Percentiles rank a stretch among this genome's conserved stretches.
Evolutionary conservation across 176 grass and related monocot genomes (phyloP).

Genomic region (Ananas comosus): DNA sequence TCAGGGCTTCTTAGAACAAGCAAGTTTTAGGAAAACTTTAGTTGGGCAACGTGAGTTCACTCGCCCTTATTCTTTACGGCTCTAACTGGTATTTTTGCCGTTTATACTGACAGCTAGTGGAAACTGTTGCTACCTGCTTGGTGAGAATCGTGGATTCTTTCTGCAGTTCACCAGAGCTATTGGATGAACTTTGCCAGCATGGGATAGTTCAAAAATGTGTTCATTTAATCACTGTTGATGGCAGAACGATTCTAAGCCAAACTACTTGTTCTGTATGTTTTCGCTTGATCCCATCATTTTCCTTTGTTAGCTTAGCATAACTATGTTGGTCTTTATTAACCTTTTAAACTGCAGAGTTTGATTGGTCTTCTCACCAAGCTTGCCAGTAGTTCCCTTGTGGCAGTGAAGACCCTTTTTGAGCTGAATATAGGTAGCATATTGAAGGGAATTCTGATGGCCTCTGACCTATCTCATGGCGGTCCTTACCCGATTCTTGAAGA

Average conservation of each 20-base stretch:
- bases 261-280: conserved; percentile 62
- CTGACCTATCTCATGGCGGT: conserved; percentile 60
- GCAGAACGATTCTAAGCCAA: conserved; percentile 39
- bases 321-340: conserved; percentile 14
- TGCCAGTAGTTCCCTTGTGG: conserved; percentile 63
- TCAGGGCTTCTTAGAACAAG: no score
- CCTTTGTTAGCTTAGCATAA: not conserved
- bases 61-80: no score
- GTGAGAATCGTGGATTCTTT: conserved; percentile 64
- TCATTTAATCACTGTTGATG: conserved; percentile 51
- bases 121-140: conserved; percentile 68
- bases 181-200: conserved; percentile 67
- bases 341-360: conserved; percentile 51
- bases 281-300: not conserved
- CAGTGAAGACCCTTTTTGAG: conserved; percentile 80
- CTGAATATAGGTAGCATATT: conserved; percentile 65
- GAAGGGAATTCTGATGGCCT: conserved; percentile 62
- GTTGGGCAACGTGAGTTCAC: no score
- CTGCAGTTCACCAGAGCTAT: conserved; percentile 46
- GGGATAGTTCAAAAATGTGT: conserved; percentile 52
- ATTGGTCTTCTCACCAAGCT: conserved; percentile 77
- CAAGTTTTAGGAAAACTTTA: no score
- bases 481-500: conserved; percentile 51
- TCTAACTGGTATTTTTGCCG: not conserved
- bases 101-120: conserved; percentile 53